Conservation (phyloP, 2,329 filamentous ascomycete species). For the Penicillium sp. region DNA sequence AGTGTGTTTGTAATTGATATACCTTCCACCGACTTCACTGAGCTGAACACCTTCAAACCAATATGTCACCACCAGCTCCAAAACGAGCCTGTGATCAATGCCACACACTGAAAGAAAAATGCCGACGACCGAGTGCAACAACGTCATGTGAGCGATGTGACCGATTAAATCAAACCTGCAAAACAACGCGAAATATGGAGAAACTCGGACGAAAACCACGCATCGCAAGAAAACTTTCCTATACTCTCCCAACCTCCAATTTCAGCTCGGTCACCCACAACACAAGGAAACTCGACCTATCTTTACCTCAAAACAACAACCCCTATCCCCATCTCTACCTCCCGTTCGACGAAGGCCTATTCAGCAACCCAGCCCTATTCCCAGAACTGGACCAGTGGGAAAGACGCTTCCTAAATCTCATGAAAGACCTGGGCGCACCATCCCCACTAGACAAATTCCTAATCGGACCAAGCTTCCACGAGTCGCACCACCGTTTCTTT, state of each 20-base stretch:
- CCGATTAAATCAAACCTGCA: conserved; percentile 10
- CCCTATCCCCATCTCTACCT: neutral
- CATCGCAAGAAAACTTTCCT: conserved; percentile 7
- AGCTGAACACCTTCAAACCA: neutral
- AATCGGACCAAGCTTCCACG: conserved; percentile 15
- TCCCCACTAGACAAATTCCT: conserved; percentile 21
- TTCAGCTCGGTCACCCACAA: neutral
- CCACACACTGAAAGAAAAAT: conserved; percentile 19
- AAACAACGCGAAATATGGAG: conserved; percentile 5
- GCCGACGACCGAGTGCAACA: conserved; percentile 2
- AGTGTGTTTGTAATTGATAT: neutral
- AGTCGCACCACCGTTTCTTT: conserved; percentile 15
- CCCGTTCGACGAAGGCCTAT: conserved; percentile 4
- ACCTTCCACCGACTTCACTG: neutral
- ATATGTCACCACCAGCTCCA: neutral
- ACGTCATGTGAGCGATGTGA: conserved; percentile 16
- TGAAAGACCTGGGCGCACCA: conserved; percentile 15
- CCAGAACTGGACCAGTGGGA: conserved; percentile 17
- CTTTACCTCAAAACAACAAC: neutral
- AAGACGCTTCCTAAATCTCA: conserved; percentile 17
- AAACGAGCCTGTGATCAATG: conserved; percentile 21
- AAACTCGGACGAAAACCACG: conserved; percentile 15
- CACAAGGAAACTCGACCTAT: neutral
- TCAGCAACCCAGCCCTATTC: conserved; percentile 9
- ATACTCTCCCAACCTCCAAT: conserved; percentile 12